Conservation (phyloP, 106 monocot species). For the Triglochin maritima region DNA sequence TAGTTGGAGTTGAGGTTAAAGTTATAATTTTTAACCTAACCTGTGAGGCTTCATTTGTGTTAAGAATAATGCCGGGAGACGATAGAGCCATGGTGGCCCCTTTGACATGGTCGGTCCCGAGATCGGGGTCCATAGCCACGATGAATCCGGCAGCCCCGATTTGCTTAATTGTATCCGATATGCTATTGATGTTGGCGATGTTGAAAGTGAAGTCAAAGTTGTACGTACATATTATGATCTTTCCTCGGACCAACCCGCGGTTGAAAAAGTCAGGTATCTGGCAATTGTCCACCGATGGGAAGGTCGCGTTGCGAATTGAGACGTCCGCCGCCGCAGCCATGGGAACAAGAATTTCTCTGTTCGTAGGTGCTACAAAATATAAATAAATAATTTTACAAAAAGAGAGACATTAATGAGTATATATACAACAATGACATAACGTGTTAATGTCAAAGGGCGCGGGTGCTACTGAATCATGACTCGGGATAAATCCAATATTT, state of each 20-base stretch:
- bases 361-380: conserved; percentile 26
- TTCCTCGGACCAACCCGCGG: conserved; percentile 29
- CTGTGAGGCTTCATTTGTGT: conserved; percentile 15
- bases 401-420: too few species aligned
- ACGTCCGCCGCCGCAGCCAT: conserved; percentile 51
- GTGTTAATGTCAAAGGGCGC: too few species aligned
- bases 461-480: too few species aligned
- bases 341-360: conserved; percentile 24
- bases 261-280: conserved; percentile 31
- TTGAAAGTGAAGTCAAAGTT: conserved; percentile 13
- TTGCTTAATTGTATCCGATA: conserved; percentile 21
- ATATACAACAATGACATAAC: too few species aligned
- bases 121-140: conserved; percentile 24
- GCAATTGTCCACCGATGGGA: conserved; percentile 19
- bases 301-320: conserved; percentile 19
- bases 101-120: conserved; percentile 10
- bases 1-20: too few species aligned
- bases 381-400: background rate
- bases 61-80: conserved; percentile 41
- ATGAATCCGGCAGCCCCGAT: conserved; percentile 65
- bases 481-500: too few species aligned
- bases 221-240: conserved; percentile 63
- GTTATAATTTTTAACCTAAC: conserved; percentile 5
- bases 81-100: conserved; percentile 18
- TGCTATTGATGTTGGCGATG: conserved; percentile 13